Evolutionary conservation across 2,329 filamentous ascomycete genomes (phyloP), one percentile per base, ranked within the genome.

Genomic region (Aspergillus sergii): DNA sequence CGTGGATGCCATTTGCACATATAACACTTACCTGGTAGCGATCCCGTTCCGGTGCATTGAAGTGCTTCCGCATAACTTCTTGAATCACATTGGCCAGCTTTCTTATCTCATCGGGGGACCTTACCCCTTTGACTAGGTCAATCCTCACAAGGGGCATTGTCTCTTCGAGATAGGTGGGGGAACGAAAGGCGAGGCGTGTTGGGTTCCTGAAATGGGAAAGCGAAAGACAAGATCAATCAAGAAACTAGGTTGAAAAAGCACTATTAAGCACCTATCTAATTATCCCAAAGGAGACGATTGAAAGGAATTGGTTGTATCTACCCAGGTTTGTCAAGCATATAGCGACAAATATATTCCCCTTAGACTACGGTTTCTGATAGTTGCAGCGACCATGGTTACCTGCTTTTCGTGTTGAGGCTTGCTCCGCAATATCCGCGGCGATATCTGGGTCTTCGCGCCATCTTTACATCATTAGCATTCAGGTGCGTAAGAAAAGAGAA

Each of bases 101-200:
- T 57, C 71, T 72, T 26, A 51, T 71, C 60, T 73, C 66, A 21
- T 68, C 67, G 39, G 67, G 70, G 34, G 64, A 30, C 10, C 48
- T 68, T 26, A 64, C 51, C 57, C 64, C 68, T 51, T 64, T 66
- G 64, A 75, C 68, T 43, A 72, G 63, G 60, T 76, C 72, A 48
- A 76, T 70, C 56, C 72, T 73, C 46, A 76, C 70, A 62, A 72
- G 72, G 55, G 74, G 73, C 73, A 76, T 75, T 1, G 4, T 55
- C 0, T 16, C 11, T 8, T 21, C 16, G 41, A 21, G 41, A 21
- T 8, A 36, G 7, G 34, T 14, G 7, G 5, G 14, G 0, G 0
- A 36, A 16, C 0, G 34, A 36, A 16, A 16, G 3, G 14, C 14
- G 14, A 16, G 5, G 34, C 14, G 34, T 7, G 7, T 16, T 4